Base-by-base conservation (phyloP, 2,329 filamentous ascomycete genomes). In the Nigrospora sphaerica region DNA sequence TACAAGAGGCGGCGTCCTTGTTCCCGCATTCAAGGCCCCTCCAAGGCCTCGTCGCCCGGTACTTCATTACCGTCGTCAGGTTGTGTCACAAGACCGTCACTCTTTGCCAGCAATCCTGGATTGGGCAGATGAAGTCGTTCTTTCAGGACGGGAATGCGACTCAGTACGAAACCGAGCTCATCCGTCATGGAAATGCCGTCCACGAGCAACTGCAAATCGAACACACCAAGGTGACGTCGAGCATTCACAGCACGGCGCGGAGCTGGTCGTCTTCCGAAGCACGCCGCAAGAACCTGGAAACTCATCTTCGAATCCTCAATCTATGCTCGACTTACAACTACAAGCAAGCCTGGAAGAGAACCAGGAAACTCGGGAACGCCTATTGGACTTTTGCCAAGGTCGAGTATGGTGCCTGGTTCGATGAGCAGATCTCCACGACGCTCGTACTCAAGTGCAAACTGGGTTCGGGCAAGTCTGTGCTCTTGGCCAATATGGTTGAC, bases 391-490 rank as follows among this genome's bases (percentile, higher is more conserved):
- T 16, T 1, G 9, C 44, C 2, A 16, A 41, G 12, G 16, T 11
- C 17, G 17, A 37, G 6, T 52, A 48, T 32, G 34, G 14, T 5
- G 14, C 19, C 4, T 54, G 49, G 49, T 32, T 32, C 11, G 12
- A 32, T 3, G 9, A 23, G 3, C 3, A 19, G 14, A 11, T 12
- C 16, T 45, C 51, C 43, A 45, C 32, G 0, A 66, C 67, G 0
- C 47, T 74, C 0, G 1, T 71, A 0, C 64, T 55, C 31, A 59
- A 44, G 11, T 70, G 69, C 5, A 71, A 67, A 39, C 54, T 74
- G 1, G 70, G 71, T 2, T 66, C 63, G 0, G 70, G 71, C 0
- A 74, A 74, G 46, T 71, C 71, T 0, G 68, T 74, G 1, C 42
- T 68, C 9, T 40, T 73, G 4, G 69, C 71, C 2, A 74, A 72